Base-by-base conservation (phyloP, 176 grass and related monocot genomes). In the Triticum timopheevii region DNA sequence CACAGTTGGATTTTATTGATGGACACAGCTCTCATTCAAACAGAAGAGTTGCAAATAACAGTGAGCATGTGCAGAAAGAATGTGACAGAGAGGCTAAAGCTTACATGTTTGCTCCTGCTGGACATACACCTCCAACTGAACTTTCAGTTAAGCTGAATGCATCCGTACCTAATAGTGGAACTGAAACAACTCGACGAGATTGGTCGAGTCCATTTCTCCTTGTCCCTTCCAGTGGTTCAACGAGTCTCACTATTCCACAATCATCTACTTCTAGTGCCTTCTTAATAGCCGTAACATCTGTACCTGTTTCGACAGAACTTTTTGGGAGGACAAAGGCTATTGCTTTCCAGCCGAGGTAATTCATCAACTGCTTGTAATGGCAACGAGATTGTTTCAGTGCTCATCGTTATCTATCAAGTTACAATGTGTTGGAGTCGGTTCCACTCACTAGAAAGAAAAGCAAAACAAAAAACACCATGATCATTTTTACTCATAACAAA, bases 291-390 rank as follows among this genome's bases (percentile, higher is more conserved):
- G 90, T 56, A 52, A 84, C 90, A 75, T 94, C 93, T 87, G 82
- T 95, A 77, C 90, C 96, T 84, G 92, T 98, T 92, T 90, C 91
- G 80, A 81, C 84, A 50, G 92, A 98, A 74, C 90, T 98, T 52
- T 88, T 93, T 89, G 96, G 96, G 49, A 93, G 90, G 86, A 98
- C 96, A 62, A 92, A 92, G 80, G 92, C 87, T 85, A 89, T 98
- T 91, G 82, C 88, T 88, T 95, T 98, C 79, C 92, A 93, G 70
- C 96, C 93, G 31, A 98, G 96, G 96, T 98, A 98, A 82, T 81
- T 85, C 54, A 65, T 84, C 66, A 44, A 79, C 64, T 4, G 17
- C 15, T 75, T 74, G 9, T 83, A 54, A 59, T 82, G 68, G 56
- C 19, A 19, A 87, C 45, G 83, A 11, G n/a, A 71, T 83, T 83